Conservation (phyloP, 2,329 filamentous ascomycete genomes). For the Calonectria crousiana region DNA sequence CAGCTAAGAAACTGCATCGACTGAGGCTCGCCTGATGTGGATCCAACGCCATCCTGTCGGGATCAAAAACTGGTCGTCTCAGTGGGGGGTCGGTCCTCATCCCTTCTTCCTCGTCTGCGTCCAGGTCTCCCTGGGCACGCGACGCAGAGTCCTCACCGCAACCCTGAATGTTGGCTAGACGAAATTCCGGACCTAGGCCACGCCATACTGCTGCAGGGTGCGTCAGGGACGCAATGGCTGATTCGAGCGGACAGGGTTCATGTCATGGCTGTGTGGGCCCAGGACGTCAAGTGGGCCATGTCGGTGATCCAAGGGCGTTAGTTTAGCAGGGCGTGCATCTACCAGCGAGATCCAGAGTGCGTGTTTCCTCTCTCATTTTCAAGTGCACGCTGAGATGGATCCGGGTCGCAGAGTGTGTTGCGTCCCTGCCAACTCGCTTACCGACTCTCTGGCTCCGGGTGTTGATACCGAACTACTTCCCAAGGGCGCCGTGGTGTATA, state of each 20-base stretch:
- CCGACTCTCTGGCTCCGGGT: background rate
- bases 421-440: background rate
- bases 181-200: background rate
- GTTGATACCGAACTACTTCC: background rate
- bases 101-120: background rate
- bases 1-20: background rate
- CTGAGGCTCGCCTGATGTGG: background rate
- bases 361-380: background rate
- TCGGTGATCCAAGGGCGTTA: background rate
- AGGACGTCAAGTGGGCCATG: background rate
- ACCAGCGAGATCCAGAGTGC: too few species aligned
- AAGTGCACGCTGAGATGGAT: background rate
- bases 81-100: background rate
- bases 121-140: background rate
- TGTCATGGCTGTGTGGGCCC: background rate
- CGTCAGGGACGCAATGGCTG: background rate
- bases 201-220: background rate
- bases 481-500: background rate
- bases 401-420: background rate
- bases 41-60: background rate
- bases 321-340: background rate
- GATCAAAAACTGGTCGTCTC: background rate
- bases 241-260: background rate
- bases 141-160: background rate
- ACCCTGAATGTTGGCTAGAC: background rate